phyloP scores from a whole-genome alignment of 441 rosid species.

The Bocquillonia castaneifolia region DNA sequence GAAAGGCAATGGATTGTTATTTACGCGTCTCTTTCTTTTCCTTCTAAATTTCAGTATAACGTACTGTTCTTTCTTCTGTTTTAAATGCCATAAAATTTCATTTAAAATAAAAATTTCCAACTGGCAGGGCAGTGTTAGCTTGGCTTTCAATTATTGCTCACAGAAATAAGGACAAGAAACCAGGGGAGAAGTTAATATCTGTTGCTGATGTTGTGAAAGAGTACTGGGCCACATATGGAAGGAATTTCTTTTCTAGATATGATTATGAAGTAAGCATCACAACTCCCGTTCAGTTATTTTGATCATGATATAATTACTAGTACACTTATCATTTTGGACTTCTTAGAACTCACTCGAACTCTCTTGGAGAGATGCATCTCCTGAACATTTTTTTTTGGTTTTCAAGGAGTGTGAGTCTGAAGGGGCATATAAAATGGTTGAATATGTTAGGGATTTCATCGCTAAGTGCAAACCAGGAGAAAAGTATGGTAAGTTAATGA shows the following conservation, averaged over 20 bases:
- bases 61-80: neutral
- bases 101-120: slow-evolving; percentile 5
- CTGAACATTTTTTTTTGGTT: slow-evolving; percentile 17
- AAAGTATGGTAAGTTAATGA: slow-evolving; percentile 50
- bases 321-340: neutral
- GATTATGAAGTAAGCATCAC: slow-evolving; percentile 73
- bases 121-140: slow-evolving; percentile 86
- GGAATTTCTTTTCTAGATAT: slow-evolving; percentile 89
- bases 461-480: slow-evolving; percentile 70
- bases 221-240: slow-evolving; percentile 89
- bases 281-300: slow-evolving; percentile 5
- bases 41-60: neutral
- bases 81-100: slow-evolving; percentile 7
- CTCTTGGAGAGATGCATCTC: slow-evolving; percentile 10
- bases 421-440: slow-evolving; percentile 83
- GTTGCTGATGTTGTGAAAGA: slow-evolving; percentile 82
- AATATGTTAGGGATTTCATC: slow-evolving; percentile 63
- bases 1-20: neutral
- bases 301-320: slow-evolving; percentile 8
- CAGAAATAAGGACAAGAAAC: slow-evolving; percentile 72
- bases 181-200: slow-evolving; percentile 69
- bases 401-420: slow-evolving; percentile 87
- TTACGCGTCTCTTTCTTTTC: neutral
- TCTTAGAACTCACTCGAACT: slow-evolving; percentile 16
- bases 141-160: slow-evolving; percentile 91